phyloP scores from a whole-genome alignment of 164 flowering plant genomes.

The Nymphaea colorata region DNA sequence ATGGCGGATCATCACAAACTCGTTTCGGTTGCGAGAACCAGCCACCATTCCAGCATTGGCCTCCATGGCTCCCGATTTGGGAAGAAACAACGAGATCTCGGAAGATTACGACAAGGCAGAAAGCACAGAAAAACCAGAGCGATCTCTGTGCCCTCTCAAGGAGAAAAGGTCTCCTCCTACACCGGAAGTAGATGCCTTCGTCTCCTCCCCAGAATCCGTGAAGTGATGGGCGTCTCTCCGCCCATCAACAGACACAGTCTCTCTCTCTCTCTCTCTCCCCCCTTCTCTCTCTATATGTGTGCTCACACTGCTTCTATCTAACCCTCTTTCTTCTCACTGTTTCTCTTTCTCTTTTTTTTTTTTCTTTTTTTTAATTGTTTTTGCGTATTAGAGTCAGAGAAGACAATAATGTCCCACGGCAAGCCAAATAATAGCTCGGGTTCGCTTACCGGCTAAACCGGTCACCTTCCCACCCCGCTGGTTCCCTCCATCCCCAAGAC shows the following conservation, averaged over 20 bases:
- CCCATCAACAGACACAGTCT: not conserved
- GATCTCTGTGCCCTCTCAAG: not conserved
- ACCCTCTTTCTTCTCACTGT: not conserved
- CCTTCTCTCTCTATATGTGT: too few relatives aligned
- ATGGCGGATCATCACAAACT: slow-evolving; percentile 72
- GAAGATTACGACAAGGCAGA: not conserved
- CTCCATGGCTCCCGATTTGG: slow-evolving; percentile 34
- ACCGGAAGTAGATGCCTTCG: not conserved
- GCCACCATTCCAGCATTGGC: slow-evolving; percentile 88
- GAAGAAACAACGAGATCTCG: not conserved
- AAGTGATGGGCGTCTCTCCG: too few relatives aligned
- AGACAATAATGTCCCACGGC: not conserved
- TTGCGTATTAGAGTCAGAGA: not conserved
- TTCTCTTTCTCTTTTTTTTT: not conserved
- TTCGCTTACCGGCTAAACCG: not conserved
- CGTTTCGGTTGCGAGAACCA: slow-evolving; percentile 74
- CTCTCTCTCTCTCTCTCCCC: not conserved
- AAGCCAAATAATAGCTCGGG: not conserved
- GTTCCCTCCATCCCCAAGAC: not conserved
- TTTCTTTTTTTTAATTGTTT: not conserved
- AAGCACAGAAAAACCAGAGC: not conserved
- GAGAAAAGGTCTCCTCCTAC: not conserved
- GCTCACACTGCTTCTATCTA: too few relatives aligned
- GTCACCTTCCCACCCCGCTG: not conserved
- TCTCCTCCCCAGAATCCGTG: not conserved